Evolutionary conservation across 2,329 filamentous ascomycete genomes (phyloP).

Genomic region (Venturia nashicola): DNA sequence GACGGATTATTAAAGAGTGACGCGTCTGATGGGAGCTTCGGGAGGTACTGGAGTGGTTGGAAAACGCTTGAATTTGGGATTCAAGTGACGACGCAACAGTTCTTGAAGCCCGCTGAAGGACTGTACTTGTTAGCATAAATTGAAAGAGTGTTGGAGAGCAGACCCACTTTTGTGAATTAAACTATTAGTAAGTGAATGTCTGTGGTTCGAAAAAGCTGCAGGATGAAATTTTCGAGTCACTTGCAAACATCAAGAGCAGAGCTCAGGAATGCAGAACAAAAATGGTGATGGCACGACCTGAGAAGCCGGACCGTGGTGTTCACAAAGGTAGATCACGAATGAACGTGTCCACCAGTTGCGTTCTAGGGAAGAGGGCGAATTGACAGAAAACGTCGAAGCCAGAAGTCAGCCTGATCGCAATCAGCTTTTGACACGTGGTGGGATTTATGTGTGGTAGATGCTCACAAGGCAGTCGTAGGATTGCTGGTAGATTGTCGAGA

Average conservation of each 20-base stretch:
- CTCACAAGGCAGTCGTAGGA: neutral
- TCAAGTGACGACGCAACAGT: neutral
- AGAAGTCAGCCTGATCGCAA: neutral
- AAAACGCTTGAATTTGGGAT: neutral
- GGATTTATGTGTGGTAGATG: neutral
- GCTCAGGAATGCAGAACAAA: slow-evolving; percentile 23
- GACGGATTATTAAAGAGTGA: slow-evolving; percentile 29
- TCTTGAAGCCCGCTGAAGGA: neutral
- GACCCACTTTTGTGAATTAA: slow-evolving; percentile 34
- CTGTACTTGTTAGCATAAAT: neutral
- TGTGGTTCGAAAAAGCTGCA: slow-evolving; percentile 19
- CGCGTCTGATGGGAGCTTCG: slow-evolving; percentile 13
- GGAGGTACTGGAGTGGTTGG: neutral
- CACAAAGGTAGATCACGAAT: slow-evolving; percentile 36
- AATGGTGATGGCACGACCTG: slow-evolving; percentile 22
- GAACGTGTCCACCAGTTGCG: slow-evolving; percentile 36
- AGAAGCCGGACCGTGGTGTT: slow-evolving; percentile 14
- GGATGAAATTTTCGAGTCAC: slow-evolving; percentile 22
- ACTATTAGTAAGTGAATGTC: slow-evolving; percentile 32
- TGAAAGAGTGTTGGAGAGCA: slow-evolving; percentile 15
- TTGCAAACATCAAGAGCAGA: slow-evolving; percentile 31
- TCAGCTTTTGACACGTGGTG: neutral
- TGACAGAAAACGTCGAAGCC: neutral
- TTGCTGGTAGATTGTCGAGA: neutral
- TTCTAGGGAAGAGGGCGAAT: neutral